Evolutionary conservation across 352 stramenopile species (phyloP), one percentile per base, ranked within the genome.

Genomic region (Pythium insidiosum): DNA sequence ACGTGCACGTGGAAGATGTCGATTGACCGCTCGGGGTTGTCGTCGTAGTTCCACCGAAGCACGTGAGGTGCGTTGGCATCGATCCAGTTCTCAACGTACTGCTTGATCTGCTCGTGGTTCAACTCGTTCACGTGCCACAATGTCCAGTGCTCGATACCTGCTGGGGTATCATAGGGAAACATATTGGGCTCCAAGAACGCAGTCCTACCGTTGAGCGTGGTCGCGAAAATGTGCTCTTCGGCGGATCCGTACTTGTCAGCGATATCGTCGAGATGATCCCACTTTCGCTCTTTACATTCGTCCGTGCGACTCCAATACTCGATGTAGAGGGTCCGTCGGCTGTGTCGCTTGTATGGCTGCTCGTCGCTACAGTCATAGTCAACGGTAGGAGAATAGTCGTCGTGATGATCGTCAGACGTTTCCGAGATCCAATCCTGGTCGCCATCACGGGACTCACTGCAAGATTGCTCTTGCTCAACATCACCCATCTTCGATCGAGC

Each of bases 1-100:
- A 93, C 81, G 63, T 93, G 81, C n/a, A 93, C 81, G 53, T 93
- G 81, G 63, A 91, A 93, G 52, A 93, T 91, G 51, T 89, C 68
- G 73, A 93, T 93, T 4, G 81, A 93, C 21, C 81, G 76, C 53
- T 93, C 78, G 37, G 78, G 73, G 44, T 93, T 93, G 61, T 93
- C 81, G 58, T 93, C 81, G 58, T 93, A 93, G 62, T 93, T 93
- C 81, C 81, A 93, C 18, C 58, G 50, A 30, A 68, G 44, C 16
- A 90, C 75, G 42, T 88, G 75, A 6, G 75, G 73, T 12, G 81
- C 81, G 36, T 93, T 91, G 15, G 75, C 73, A 34, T 90, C 72
- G 46, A 93, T 93, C 81, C 81, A 93, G 46, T 73, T 85, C 57
- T 91, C 77, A 57, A 93, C 78, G 55, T 89, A 93, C 58, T 90